phyloP scores from a whole-genome alignment of 768 basidiomycete species.

The Zangia roseola region DNA sequence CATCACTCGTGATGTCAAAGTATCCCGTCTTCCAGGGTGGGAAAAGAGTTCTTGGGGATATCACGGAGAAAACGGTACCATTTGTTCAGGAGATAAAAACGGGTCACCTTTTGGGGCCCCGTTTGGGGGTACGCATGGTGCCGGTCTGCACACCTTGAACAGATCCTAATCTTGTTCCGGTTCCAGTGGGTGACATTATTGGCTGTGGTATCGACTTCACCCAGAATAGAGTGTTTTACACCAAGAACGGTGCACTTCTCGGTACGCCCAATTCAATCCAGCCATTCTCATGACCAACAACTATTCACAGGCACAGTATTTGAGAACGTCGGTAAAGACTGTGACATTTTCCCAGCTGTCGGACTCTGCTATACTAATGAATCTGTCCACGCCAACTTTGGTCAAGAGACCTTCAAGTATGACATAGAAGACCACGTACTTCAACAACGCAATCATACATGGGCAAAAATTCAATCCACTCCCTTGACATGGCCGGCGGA shows the following conservation, averaged over 20 bases:
- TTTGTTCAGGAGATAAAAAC: constrained; percentile 71
- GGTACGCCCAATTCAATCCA: constrained; percentile 38
- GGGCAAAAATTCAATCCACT: constrained; percentile 64
- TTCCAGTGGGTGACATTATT: constrained; percentile 76
- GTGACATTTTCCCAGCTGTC: constrained; percentile 80
- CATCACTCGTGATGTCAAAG: constrained; percentile 58
- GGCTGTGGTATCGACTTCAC: constrained; percentile 94
- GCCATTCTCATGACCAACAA: constrained; percentile 11
- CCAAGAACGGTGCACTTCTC: constrained; percentile 78
- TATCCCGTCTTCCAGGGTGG: constrained; percentile 83
- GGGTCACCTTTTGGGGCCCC: constrained; percentile 74
- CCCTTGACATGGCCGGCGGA: constrained; percentile 47
- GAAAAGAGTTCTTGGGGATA: constrained; percentile 88
- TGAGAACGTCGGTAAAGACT: constrained; percentile 64
- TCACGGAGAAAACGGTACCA: constrained; percentile 84
- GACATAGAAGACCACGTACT: constrained; percentile 89
- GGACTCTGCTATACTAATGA: constrained; percentile 83
- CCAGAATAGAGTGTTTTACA: constrained; percentile 78
- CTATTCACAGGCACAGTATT: constrained; percentile 57
- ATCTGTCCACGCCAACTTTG: constrained; percentile 83
- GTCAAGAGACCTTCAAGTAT: constrained; percentile 79
- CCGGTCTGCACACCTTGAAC: not conserved
- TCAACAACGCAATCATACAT: constrained; percentile 61
- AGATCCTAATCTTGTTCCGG: constrained; percentile 3
- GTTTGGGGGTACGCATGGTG: constrained; percentile 65